These are phyloP conservation scores for Syncephalastrum racemosum DNA, from an alignment of 371 early-diverging fungal genomes.

Conservation along the genomic window DNA sequence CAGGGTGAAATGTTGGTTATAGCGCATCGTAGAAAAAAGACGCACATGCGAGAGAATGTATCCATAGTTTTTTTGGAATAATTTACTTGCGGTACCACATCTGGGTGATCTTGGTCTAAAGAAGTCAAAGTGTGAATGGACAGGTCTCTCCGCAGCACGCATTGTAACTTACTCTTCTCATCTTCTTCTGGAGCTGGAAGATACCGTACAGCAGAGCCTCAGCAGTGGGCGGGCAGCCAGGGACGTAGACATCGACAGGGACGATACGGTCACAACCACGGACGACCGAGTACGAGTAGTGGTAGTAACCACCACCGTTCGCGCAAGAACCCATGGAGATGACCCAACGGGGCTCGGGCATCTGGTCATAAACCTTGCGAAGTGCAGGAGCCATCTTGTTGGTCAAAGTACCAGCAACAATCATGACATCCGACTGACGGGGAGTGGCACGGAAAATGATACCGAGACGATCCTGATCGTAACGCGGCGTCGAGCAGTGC, in stretches of 20 bases:
- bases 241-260: slow-evolving; percentile 96
- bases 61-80: slow-evolving; percentile 1
- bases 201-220: slow-evolving; percentile 97
- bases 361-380: slow-evolving; percentile 95
- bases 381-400: slow-evolving; percentile 99
- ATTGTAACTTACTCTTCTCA: slow-evolving; percentile 62
- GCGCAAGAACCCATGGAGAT: slow-evolving; percentile 98
- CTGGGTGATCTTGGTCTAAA: slow-evolving; percentile 53
- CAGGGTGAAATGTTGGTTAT: no score
- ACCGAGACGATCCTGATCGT: slow-evolving; percentile 98
- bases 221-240: slow-evolving; percentile 98
- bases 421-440: slow-evolving; percentile 98
- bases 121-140: no score
- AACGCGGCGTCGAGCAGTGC: slow-evolving; percentile 97
- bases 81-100: slow-evolving; percentile 60
- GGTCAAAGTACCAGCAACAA: slow-evolving; percentile 96
- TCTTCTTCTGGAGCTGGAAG: slow-evolving; percentile 97
- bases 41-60: slow-evolving; percentile 7
- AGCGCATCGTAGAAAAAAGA: slow-evolving; percentile 4
- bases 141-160: not conserved
- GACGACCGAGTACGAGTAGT: slow-evolving; percentile 96
- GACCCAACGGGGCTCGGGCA: slow-evolving; percentile 98
- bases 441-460: slow-evolving; percentile 98
- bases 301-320: slow-evolving; percentile 99
- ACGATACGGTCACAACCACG: slow-evolving; percentile 96